A percentile compares a stretch with the other conserved stretches of the same genome.
Evolutionary conservation across 2,329 filamentous ascomycete genomes (phyloP).

Genomic region (Penicillium sp.): DNA sequence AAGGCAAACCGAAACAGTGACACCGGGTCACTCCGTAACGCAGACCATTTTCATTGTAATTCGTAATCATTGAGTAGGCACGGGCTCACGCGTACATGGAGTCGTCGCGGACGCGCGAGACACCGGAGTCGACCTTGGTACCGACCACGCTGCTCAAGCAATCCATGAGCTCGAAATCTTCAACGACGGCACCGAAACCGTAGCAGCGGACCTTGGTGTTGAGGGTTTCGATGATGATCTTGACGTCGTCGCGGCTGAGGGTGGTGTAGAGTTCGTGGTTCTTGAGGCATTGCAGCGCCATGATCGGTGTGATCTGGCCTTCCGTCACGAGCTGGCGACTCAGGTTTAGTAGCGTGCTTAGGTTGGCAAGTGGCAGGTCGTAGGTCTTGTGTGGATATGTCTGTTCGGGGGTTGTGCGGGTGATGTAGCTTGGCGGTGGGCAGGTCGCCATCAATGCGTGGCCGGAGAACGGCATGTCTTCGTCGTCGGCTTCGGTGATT

Average conservation of each 20-base stretch:
- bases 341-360: slow-evolving; percentile 78
- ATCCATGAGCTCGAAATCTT: slow-evolving; percentile 67
- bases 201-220: slow-evolving; percentile 84
- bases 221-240: slow-evolving; percentile 69
- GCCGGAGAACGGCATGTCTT: slow-evolving; percentile 66
- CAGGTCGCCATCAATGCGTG: slow-evolving; percentile 93
- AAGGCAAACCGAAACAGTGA: background rate
- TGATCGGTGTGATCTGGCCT: slow-evolving; percentile 83
- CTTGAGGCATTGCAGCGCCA: slow-evolving; percentile 85
- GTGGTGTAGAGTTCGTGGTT: slow-evolving; percentile 67
- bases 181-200: slow-evolving; percentile 71
- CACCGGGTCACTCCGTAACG: slow-evolving; percentile 1
- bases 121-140: slow-evolving; percentile 31
- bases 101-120: slow-evolving; percentile 30
- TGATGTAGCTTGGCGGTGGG: slow-evolving; percentile 67
- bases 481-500: slow-evolving; percentile 56
- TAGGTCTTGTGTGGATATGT: slow-evolving; percentile 70
- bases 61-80: slow-evolving; percentile 8
- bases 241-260: slow-evolving; percentile 67
- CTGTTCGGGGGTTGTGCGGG: slow-evolving; percentile 52
- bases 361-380: slow-evolving; percentile 71
- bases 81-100: slow-evolving; percentile 28
- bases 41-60: slow-evolving; percentile 5
- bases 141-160: slow-evolving; percentile 69
- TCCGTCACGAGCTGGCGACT: slow-evolving; percentile 80